Evolutionary conservation across 2,329 filamentous ascomycete species (phyloP).

Genomic region (Xylariaceae sp.): DNA sequence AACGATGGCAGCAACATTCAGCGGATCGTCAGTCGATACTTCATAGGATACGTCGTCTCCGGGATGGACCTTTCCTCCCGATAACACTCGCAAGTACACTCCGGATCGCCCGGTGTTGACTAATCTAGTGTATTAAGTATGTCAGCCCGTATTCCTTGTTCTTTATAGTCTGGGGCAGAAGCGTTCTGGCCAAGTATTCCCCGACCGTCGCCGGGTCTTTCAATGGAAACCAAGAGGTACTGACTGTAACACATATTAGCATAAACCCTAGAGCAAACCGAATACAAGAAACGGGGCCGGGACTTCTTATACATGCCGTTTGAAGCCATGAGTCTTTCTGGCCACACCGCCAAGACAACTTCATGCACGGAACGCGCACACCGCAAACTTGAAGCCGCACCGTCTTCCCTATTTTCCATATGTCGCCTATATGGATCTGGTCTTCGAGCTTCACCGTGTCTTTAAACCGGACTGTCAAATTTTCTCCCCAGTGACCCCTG

Average conservation of each 20-base stretch:
- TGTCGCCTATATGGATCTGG: conserved; percentile 22
- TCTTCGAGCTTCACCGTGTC: conserved; percentile 15
- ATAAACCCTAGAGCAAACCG: too few relatives aligned
- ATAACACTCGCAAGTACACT: conserved; percentile 21
- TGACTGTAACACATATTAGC: too few relatives aligned
- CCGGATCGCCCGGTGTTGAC: conserved; percentile 21
- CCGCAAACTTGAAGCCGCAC: conserved; percentile 24
- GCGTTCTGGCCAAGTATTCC: too few relatives aligned
- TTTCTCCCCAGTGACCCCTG: conserved; percentile 23
- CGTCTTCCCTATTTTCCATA: conserved; percentile 21
- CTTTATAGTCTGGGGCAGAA: too few relatives aligned
- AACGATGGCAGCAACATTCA: conserved; percentile 20
- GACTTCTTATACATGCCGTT: not conserved
- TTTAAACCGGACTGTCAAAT: conserved; percentile 20
- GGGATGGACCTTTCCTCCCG: conserved; percentile 20
- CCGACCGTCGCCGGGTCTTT: too few relatives aligned
- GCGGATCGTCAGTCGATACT: conserved; percentile 12
- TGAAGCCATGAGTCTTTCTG: conserved; percentile 25
- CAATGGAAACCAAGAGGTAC: too few relatives aligned
- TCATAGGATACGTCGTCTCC: conserved; percentile 20
- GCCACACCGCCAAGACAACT: conserved; percentile 25
- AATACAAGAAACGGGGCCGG: too few relatives aligned
- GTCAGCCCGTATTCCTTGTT: too few relatives aligned
- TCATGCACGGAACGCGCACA: conserved; percentile 22
- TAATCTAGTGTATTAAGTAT: conserved; percentile 1